These are phyloP conservation scores for Fusarium lyarnte DNA, from an alignment of 2,329 filamentous ascomycete genomes.

Conservation along the genomic window DNA sequence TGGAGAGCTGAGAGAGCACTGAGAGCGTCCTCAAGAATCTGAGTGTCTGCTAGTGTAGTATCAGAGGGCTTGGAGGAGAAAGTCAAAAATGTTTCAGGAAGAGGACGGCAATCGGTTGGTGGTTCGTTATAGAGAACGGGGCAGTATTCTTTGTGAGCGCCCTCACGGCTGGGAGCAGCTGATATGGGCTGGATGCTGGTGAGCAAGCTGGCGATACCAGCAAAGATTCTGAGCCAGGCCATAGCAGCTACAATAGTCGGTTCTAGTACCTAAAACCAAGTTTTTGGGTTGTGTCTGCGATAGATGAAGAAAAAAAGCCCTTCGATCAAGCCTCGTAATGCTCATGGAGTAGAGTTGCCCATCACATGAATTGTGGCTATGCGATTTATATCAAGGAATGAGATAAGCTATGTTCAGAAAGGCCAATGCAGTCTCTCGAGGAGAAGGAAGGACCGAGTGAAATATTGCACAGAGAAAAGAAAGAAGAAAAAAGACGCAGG, in stretches of 20 bases:
- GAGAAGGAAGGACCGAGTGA: neutral
- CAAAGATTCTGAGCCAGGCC: conserved; percentile 19
- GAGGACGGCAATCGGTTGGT: conserved; percentile 27
- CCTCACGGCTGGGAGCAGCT: conserved; percentile 23
- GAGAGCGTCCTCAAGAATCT: conserved; percentile 61
- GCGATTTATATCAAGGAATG: conserved; percentile 11
- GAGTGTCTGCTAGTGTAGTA: conserved; percentile 22
- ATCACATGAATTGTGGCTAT: conserved; percentile 28
- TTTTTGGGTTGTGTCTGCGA: neutral
- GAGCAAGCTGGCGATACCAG: conserved; percentile 23
- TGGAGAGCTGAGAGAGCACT: conserved; percentile 80
- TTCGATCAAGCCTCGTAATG: conserved; percentile 16
- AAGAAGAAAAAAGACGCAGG: neutral
- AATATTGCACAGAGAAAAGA: neutral
- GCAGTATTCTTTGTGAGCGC: conserved; percentile 29
- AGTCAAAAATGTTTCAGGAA: conserved; percentile 37
- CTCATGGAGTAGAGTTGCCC: conserved; percentile 26
- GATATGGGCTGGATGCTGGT: neutral
- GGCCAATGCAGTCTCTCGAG: neutral
- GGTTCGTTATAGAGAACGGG: conserved; percentile 35
- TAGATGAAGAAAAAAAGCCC: neutral
- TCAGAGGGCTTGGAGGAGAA: conserved; percentile 19
- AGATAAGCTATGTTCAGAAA: conserved; percentile 12
- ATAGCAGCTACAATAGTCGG: neutral
- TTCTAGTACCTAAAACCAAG: neutral